Percentiles rank a stretch among this genome's conserved stretches.
These are phyloP conservation scores for Tritrichomonas foetus DNA, from an alignment of 208 protist genomes.

Conservation along the genomic window DNA sequence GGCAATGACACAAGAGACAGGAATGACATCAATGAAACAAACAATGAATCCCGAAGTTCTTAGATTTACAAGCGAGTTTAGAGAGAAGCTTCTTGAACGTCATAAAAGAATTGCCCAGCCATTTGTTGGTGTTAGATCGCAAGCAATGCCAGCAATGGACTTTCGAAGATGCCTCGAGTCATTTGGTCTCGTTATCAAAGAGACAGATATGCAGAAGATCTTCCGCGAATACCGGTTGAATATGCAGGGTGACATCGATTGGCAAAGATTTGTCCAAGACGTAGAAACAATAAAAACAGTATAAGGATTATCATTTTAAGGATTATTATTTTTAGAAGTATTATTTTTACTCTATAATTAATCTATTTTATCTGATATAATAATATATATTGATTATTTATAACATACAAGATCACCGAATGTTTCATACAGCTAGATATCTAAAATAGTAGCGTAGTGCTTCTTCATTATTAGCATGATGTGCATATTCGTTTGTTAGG, in stretches of 20 bases:
- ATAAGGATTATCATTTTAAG: too few relatives aligned
- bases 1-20: background rate
- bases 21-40: background rate
- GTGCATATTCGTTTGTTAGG: background rate
- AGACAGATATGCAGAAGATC: background rate
- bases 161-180: conserved; percentile 27
- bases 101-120: background rate
- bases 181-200: background rate
- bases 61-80: background rate
- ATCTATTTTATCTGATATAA: too few relatives aligned
- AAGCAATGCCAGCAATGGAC: background rate
- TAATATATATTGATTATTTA: too few relatives aligned
- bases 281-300: background rate
- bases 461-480: background rate
- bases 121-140: background rate
- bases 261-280: background rate
- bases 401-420: too few relatives aligned
- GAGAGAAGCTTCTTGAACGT: background rate
- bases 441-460: background rate
- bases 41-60: background rate
- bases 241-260: conserved; percentile 23
- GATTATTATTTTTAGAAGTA: too few relatives aligned
- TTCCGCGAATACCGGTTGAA: background rate
- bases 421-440: background rate
- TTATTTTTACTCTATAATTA: too few relatives aligned